These are phyloP conservation scores for Medakamo hakoo DNA, from an alignment of 139 green algal species.

Conservation along the genomic window DNA sequence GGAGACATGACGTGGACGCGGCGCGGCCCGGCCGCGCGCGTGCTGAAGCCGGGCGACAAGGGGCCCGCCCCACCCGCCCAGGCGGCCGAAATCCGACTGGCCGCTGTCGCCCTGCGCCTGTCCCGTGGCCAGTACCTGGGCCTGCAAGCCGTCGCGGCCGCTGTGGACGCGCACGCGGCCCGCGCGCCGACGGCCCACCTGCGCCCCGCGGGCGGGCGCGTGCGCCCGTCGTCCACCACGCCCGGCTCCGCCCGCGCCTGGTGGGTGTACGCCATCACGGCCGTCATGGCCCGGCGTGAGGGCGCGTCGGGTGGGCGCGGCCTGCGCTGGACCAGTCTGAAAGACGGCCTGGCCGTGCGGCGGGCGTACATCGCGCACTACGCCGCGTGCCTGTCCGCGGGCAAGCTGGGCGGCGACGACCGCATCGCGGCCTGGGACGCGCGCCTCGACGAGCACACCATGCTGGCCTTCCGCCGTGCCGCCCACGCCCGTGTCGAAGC, in stretches of 20 bases:
- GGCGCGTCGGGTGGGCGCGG: too few species aligned
- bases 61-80: conserved; percentile 15
- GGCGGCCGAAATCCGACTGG: conserved; percentile 22
- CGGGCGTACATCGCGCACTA: conserved; percentile 55
- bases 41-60: background rate
- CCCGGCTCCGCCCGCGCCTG: conserved; percentile 32
- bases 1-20: conserved; percentile 40
- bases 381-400: conserved; percentile 17
- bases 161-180: conserved; percentile 39
- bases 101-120: conserved; percentile 29
- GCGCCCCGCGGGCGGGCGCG: conserved; percentile 18
- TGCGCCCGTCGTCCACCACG: background rate
- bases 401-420: conserved; percentile 19
- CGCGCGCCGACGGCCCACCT: conserved; percentile 32
- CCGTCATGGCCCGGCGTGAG: too few species aligned
- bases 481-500: conserved; percentile 34
- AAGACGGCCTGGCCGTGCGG: conserved; percentile 29
- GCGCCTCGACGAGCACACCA: conserved; percentile 49
- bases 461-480: conserved; percentile 58
- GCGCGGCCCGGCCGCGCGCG: conserved; percentile 19
- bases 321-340: too few species aligned
- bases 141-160: conserved; percentile 45
- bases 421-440: conserved; percentile 41
- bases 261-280: conserved; percentile 61
- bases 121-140: conserved; percentile 54